A percentile compares a stretch with the other conserved stretches of the same genome.
Evolutionary conservation across 108 stramenopile genomes (phyloP).

Genomic region (Aurantiochytrium sp.): DNA sequence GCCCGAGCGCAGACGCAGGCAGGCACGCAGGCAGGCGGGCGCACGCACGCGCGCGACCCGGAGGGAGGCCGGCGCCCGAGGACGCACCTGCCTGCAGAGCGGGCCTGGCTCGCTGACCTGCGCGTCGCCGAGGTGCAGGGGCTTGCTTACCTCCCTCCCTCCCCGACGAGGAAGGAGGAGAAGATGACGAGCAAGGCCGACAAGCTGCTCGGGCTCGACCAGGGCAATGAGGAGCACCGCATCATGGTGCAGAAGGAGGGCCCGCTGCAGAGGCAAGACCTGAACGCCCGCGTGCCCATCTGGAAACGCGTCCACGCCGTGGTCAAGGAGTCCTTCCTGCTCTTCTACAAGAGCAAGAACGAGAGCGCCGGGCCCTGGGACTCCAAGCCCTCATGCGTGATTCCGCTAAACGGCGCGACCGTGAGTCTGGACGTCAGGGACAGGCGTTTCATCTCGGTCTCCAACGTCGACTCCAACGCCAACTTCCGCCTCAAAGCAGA

Average conservation of each 20-base stretch:
- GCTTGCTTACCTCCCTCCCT: neutral
- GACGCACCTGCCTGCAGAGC: too few species aligned
- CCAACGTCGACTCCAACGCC: neutral
- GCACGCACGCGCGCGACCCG: too few species aligned
- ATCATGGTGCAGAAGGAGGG: constrained; percentile 10
- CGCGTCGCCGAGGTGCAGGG: too few species aligned
- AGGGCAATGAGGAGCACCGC: neutral
- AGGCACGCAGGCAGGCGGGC: too few species aligned
- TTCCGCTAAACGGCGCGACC: neutral
- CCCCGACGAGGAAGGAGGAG: neutral
- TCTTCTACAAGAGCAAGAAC: neutral
- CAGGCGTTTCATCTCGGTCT: neutral
- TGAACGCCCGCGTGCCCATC: neutral
- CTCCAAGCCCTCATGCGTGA: neutral
- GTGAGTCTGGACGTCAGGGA: neutral
- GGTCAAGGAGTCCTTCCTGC: neutral
- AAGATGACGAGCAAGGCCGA: neutral
- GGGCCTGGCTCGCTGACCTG: too few species aligned
- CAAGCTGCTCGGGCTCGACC: constrained; percentile 27
- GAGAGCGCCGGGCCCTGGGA: constrained; percentile 19
- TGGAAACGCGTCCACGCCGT: neutral
- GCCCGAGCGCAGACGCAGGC: too few species aligned
- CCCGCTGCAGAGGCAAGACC: neutral
- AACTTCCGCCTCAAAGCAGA: neutral
- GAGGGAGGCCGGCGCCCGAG: too few species aligned